These are phyloP conservation scores for Fusarium sp. DNA, from an alignment of 2,329 filamentous ascomycete genomes.

Conservation along the genomic window DNA sequence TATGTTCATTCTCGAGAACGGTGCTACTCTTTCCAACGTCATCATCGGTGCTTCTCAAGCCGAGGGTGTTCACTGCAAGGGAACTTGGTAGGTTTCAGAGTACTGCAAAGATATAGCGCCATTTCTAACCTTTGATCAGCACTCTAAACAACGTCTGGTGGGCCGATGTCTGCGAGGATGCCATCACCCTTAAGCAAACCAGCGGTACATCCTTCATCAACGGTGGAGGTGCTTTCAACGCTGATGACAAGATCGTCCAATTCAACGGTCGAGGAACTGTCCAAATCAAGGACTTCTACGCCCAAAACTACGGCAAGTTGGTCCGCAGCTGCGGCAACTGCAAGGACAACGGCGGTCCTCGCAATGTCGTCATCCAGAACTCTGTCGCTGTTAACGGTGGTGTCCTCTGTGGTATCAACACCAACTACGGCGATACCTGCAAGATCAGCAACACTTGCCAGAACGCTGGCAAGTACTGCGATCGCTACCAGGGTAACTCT, in stretches of 20 bases:
- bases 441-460: conserved; percentile 40
- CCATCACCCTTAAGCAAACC: conserved; percentile 51
- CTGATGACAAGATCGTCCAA: conserved; percentile 49
- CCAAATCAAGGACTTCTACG: conserved; percentile 52
- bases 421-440: conserved; percentile 44
- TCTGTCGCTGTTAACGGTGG: conserved; percentile 38
- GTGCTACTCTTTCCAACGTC: conserved; percentile 63
- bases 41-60: conserved; percentile 64
- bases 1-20: conserved; percentile 63
- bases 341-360: conserved; percentile 33
- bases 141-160: conserved; percentile 54
- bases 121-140: conserved; percentile 7
- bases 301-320: conserved; percentile 56
- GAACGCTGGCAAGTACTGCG: conserved; percentile 38
- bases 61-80: conserved; percentile 63
- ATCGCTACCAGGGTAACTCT: conserved; percentile 37
- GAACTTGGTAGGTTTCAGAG: conserved; percentile 49
- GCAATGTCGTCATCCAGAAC: conserved; percentile 36
- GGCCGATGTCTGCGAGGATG: conserved; percentile 54
- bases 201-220: conserved; percentile 56
- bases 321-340: conserved; percentile 60
- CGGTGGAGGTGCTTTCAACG: conserved; percentile 42
- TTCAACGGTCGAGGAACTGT: conserved; percentile 57
- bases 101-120: neutral
- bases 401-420: conserved; percentile 44